Base-by-base conservation (phyloP, 768 basidiomycete genomes). In the Lactarius pseudohatsudake region DNA sequence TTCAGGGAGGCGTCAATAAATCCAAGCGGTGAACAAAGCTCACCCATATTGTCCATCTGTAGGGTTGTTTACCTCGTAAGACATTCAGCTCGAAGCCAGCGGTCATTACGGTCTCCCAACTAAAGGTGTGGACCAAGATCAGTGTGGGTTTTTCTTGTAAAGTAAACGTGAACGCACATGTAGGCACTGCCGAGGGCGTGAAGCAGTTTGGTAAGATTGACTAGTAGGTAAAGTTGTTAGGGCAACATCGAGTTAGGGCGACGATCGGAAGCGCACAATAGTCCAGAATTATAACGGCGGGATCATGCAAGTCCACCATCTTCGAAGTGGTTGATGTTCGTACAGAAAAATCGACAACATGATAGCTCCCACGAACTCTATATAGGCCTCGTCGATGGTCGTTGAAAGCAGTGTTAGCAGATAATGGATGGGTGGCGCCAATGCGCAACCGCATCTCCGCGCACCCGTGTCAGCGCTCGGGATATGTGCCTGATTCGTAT, bases 41-140 rank as follows among this genome's bases (percentile, higher is more conserved):
- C 26, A 53, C 50, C 50, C 50, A 53, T 57, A 57, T 57, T 6
- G 56, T 57, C 56, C 56, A 57, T 20, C 32, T 57, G 32, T 36
- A 59, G 4, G 66, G 66, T 8, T 60, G 61, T 38, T 59, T 67
- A 2, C 66, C 57, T 63, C 62, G 28, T 11, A 57, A 22, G 3
- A 57, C 56, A 7, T 57, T 8, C 32, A 57, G n/a, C 30, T 57
- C 56, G 56, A 57, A 57, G 18, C 56, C 32, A 22, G 56, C 56
- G 5, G 56, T 34, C 13, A 57, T 34, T 13, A 57, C 34, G 1
- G 50, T 53, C 50, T 53, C 50, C 50, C 50, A 53, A 26, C 50
- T 53, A 26, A 26, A 15, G n/a, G 13, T 6, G 4, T 16, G 5
- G 41, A 41, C 7, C 41, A 15, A 28, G 50, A 53, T 53, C 6